phyloP scores from a whole-genome alignment of 345 rosid genomes.

The Sonneratia caseolaris region DNA sequence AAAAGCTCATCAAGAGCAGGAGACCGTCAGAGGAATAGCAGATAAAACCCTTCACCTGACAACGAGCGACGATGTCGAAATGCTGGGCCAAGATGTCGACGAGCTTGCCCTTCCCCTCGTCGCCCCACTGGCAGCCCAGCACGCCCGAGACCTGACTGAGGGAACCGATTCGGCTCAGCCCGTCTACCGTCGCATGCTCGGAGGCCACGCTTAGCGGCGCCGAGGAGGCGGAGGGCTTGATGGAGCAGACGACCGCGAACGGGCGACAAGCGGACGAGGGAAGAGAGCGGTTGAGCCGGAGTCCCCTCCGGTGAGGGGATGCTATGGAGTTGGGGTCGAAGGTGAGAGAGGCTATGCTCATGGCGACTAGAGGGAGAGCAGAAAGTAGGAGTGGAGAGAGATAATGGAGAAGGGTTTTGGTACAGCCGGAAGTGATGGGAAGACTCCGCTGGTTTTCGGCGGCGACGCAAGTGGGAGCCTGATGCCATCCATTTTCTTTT shows the following conservation, averaged over 20 bases:
- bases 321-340: constrained; percentile 3
- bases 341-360: constrained; percentile 7
- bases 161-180: constrained; percentile 41
- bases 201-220: constrained; percentile 33
- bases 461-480: too few species aligned
- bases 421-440: too few species aligned
- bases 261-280: constrained; percentile 20
- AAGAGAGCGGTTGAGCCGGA: constrained; percentile 7
- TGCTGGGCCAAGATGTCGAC: constrained; percentile 86
- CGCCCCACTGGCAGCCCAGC: constrained; percentile 93
- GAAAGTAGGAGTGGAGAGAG: too few species aligned
- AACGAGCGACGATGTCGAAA: constrained; percentile 93
- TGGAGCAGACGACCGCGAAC: constrained; percentile 26
- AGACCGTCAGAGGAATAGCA: not conserved
- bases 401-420: too few species aligned
- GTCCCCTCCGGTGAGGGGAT: not conserved
- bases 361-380: not conserved
- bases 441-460: too few species aligned
- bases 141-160: constrained; percentile 90
- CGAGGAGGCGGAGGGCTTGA: constrained; percentile 23
- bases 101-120: constrained; percentile 97
- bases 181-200: constrained; percentile 29
- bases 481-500: too few species aligned
- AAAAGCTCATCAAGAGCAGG: not conserved
- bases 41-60: constrained; percentile 46